Conservation (phyloP, 805 yeast genomes). For the Candida sithepensis region DNA sequence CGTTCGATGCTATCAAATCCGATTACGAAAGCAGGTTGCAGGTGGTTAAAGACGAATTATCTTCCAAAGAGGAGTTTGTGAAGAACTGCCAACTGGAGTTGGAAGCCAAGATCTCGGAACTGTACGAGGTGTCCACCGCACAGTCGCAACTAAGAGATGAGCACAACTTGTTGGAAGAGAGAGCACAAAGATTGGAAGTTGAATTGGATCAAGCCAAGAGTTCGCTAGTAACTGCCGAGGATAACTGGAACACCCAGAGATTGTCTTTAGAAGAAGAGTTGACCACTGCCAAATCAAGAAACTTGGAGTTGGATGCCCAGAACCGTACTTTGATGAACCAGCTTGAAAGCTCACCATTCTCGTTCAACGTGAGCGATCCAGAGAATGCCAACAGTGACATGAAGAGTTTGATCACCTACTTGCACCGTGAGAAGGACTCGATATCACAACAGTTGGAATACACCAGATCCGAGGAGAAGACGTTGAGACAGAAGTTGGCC, state of each 20-base stretch:
- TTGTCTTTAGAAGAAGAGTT: slow-evolving; percentile 44
- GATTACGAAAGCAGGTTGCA: slow-evolving; percentile 31
- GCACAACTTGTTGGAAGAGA: slow-evolving; percentile 16
- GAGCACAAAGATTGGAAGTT: slow-evolving; percentile 35
- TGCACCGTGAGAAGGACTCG: slow-evolving; percentile 75
- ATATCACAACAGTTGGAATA: slow-evolving; percentile 56
- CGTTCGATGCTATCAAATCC: slow-evolving; percentile 24
- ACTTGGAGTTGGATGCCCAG: slow-evolving; percentile 61
- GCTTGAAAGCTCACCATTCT: slow-evolving; percentile 37
- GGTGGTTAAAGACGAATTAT: slow-evolving; percentile 30
- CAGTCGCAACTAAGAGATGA: slow-evolving; percentile 15
- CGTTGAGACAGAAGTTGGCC: slow-evolving; percentile 48
- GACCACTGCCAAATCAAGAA: slow-evolving; percentile 38
- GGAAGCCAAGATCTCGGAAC: slow-evolving; percentile 23
- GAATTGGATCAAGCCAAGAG: slow-evolving; percentile 33
- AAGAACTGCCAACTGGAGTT: slow-evolving; percentile 17
- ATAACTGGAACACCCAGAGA: slow-evolving; percentile 45
- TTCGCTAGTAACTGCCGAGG: slow-evolving; percentile 34
- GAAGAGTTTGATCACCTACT: slow-evolving; percentile 53
- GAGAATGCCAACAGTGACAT: slow-evolving; percentile 31
- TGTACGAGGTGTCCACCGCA: slow-evolving; percentile 27
- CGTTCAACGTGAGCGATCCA: slow-evolving; percentile 11
- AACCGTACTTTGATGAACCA: slow-evolving; percentile 67
- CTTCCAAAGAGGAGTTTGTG: slow-evolving; percentile 20
- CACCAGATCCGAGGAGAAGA: slow-evolving; percentile 49